phyloP scores from a whole-genome alignment of 768 basidiomycete species.

The Lactifluus echinatus region DNA sequence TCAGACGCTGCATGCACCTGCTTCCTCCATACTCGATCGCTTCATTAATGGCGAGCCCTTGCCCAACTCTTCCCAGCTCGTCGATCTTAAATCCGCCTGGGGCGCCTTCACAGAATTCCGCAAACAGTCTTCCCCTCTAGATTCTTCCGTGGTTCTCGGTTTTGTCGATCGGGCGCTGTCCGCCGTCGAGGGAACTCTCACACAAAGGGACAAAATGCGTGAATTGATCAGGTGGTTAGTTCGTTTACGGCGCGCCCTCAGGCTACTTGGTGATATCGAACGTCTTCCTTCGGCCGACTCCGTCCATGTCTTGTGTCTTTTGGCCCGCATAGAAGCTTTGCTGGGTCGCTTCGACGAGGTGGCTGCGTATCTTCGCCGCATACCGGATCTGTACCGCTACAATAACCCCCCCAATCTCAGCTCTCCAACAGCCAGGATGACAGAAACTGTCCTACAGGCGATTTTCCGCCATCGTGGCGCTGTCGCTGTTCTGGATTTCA shows the following conservation, averaged over 20 bases:
- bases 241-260: constrained; percentile 11
- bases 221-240: constrained; percentile 13
- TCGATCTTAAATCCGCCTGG: constrained; percentile 17
- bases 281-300: neutral
- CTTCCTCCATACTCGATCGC: constrained; percentile 10
- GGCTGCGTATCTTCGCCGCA: neutral
- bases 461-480: constrained; percentile 9
- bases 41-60: constrained; percentile 13
- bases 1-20: neutral
- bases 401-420: neutral
- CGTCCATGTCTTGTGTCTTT: constrained; percentile 10
- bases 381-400: neutral
- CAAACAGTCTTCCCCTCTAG: neutral
- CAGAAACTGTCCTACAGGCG: constrained; percentile 9
- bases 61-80: constrained; percentile 6
- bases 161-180: constrained; percentile 18
- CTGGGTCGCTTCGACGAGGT: constrained; percentile 13
- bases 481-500: constrained; percentile 12
- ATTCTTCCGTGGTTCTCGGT: constrained; percentile 4
- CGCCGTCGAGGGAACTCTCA: constrained; percentile 8
- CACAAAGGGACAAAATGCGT: constrained; percentile 2
- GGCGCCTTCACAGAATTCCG: constrained; percentile 7
- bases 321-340: constrained; percentile 12
- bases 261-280: neutral
- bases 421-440: neutral